Percentiles rank a stretch among this genome's conserved stretches.
phyloP scores from a whole-genome alignment of 2,329 filamentous ascomycete genomes.

The Ophiocordyceps robertsii region DNA sequence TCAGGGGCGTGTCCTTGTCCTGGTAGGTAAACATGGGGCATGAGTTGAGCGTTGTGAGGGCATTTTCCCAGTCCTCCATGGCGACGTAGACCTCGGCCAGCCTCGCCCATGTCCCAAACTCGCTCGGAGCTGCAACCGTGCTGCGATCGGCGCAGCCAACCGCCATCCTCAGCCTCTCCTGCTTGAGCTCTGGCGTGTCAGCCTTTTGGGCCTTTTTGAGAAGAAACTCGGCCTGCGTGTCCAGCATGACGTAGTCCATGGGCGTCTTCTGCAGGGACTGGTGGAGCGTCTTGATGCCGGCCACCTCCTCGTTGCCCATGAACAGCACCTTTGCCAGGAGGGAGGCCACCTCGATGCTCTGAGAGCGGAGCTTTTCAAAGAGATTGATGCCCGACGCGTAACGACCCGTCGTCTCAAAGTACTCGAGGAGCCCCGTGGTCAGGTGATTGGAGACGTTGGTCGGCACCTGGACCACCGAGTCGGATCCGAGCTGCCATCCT shows the following conservation, averaged over 20 bases:
- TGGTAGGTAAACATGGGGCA: conserved; percentile 99
- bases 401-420: conserved; percentile 88
- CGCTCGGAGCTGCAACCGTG: conserved; percentile 88
- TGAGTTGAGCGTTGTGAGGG: conserved; percentile 87
- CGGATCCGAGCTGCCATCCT: conserved; percentile 93
- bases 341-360: conserved; percentile 89
- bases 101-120: conserved; percentile 93
- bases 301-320: conserved; percentile 94
- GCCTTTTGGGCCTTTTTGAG: conserved; percentile 62
- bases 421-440: conserved; percentile 83
- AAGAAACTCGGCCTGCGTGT: conserved; percentile 86
- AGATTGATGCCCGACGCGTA: conserved; percentile 94
- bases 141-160: conserved; percentile 87
- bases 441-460: conserved; percentile 95
- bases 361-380: conserved; percentile 85
- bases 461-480: conserved; percentile 92
- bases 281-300: conserved; percentile 77
- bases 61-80: conserved; percentile 93
- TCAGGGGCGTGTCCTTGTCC: conserved; percentile 88
- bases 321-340: conserved; percentile 82
- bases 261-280: conserved; percentile 81
- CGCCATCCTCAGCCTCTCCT: conserved; percentile 67
- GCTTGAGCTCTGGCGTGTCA: conserved; percentile 38
- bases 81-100: conserved; percentile 87
- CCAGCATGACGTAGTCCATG: conserved; percentile 95